phyloP scores from a whole-genome alignment of 1,139 yeast genomes.

The Protomyces pachydermus region DNA sequence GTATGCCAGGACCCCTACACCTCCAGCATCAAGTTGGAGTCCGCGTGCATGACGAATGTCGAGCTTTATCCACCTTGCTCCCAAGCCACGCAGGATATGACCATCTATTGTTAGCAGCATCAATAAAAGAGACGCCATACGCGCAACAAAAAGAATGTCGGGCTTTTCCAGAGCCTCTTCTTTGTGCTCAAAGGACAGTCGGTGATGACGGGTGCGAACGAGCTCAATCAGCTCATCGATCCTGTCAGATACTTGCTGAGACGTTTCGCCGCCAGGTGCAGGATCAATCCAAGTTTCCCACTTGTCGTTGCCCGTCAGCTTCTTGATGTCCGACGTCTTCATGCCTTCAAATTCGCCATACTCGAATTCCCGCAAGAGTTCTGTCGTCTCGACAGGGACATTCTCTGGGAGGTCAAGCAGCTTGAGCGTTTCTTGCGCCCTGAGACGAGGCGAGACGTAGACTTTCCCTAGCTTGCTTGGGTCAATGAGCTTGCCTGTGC shows the following conservation, averaged over 20 bases:
- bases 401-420: slow-evolving; percentile 48
- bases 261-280: slow-evolving; percentile 81
- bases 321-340: slow-evolving; percentile 59
- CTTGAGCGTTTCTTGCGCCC: slow-evolving; percentile 72
- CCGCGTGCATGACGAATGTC: slow-evolving; percentile 63
- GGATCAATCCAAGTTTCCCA: slow-evolving; percentile 94
- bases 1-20: slow-evolving; percentile 85
- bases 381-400: slow-evolving; percentile 41
- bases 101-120: slow-evolving; percentile 84
- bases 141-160: slow-evolving; percentile 27
- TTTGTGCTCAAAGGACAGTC: background rate
- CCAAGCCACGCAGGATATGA: slow-evolving; percentile 82
- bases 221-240: slow-evolving; percentile 63
- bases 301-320: slow-evolving; percentile 62
- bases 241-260: slow-evolving; percentile 60
- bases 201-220: slow-evolving; percentile 39
- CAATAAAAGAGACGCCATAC: slow-evolving; percentile 57
- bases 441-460: slow-evolving; percentile 69
- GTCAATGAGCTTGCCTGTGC: slow-evolving; percentile 55
- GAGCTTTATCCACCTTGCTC: slow-evolving; percentile 75
- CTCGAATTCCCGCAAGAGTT: slow-evolving; percentile 85
- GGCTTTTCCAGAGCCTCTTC: slow-evolving; percentile 39
- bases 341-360: slow-evolving; percentile 93
- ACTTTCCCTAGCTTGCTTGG: slow-evolving; percentile 60
- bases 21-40: slow-evolving; percentile 87